Evolutionary conservation across 192 early-diverging fungal genomes (phyloP).

Genomic region (Pecoramyces ruminantium): DNA sequence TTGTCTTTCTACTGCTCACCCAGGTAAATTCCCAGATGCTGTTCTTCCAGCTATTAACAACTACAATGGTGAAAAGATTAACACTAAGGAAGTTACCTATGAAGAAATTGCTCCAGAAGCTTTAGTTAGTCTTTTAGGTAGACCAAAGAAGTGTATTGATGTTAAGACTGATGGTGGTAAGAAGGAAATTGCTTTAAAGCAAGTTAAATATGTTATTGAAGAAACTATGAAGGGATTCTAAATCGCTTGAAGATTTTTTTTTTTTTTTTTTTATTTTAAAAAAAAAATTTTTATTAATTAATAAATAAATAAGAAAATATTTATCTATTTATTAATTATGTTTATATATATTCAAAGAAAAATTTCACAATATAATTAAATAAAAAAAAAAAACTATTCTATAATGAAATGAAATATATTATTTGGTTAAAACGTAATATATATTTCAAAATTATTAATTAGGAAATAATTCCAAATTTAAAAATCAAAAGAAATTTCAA

Average conservation of each 20-base stretch:
- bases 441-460: no score
- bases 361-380: no score
- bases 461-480: no score
- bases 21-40: conserved; percentile 89
- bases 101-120: conserved; percentile 27
- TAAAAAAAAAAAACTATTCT: no score
- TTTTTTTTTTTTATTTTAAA: no score
- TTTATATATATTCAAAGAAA: no score
- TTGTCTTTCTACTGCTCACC: conserved; percentile 80
- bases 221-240: conserved; percentile 2
- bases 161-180: conserved; percentile 16
- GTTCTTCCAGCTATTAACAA: conserved; percentile 52
- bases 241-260: background rate
- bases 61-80: background rate
- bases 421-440: no score
- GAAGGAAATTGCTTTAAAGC: conserved; percentile 5
- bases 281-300: no score
- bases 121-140: conserved; percentile 17
- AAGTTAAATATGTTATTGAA: conserved; percentile 8
- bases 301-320: no score
- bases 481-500: no score
- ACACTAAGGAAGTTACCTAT: conserved; percentile 14
- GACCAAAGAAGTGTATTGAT: conserved; percentile 21
- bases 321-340: no score
- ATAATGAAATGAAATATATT: no score